These are phyloP conservation scores for Linnemannia elongata DNA, from an alignment of 192 early-diverging fungal genomes.

Conservation along the genomic window DNA sequence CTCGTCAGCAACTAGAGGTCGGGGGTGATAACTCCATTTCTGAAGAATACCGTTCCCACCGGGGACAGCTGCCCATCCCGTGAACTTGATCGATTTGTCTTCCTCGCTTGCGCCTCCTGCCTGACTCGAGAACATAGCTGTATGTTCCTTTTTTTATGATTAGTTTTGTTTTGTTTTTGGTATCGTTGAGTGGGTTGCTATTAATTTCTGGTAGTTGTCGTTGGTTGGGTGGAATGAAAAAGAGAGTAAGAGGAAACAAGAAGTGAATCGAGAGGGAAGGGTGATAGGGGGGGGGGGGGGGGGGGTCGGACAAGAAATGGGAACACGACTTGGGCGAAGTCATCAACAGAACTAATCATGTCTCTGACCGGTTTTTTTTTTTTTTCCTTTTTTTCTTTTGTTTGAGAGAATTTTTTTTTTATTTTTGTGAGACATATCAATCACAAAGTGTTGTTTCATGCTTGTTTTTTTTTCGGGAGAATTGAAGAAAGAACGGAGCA, in stretches of 20 bases:
- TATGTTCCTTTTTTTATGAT: neutral
- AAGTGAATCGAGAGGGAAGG: neutral
- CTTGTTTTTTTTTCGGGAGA: neutral
- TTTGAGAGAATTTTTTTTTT: neutral
- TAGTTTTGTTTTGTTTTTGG: neutral
- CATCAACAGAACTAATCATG: neutral
- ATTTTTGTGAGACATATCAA: constrained; percentile 2
- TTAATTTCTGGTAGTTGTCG: neutral
- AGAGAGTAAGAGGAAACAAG: too few relatives aligned
- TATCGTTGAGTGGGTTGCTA: neutral
- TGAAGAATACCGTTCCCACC: constrained; percentile 7
- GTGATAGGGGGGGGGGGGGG: neutral
- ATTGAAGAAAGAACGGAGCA: neutral
- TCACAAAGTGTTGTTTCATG: neutral
- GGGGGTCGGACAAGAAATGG: neutral
- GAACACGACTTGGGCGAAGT: neutral
- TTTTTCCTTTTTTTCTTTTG: too few relatives aligned
- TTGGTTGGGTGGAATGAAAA: too few relatives aligned
- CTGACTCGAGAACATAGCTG: constrained; percentile 15
- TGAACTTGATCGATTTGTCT: constrained; percentile 41
- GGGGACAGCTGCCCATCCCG: constrained; percentile 28
- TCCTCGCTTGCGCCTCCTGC: constrained; percentile 48
- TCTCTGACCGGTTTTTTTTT: too few relatives aligned
- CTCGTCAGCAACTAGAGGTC: constrained; percentile 57
- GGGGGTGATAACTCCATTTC: constrained; percentile 50